phyloP scores from a whole-genome alignment of 1,139 yeast genomes.

The Geotrichum reessii region DNA sequence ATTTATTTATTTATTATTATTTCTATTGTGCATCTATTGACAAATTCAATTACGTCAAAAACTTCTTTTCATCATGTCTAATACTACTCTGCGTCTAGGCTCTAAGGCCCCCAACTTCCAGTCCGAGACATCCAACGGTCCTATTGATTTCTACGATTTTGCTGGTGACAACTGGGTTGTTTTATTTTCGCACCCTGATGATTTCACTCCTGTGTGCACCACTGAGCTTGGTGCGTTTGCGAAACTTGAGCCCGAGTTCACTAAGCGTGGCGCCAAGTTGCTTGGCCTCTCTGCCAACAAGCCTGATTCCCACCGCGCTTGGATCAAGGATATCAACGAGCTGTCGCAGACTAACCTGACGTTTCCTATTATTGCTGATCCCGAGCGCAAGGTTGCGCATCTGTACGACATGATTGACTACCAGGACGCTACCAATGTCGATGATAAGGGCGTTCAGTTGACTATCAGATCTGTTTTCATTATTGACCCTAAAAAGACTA shows the following conservation, averaged over 20 bases:
- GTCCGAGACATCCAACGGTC: conserved; percentile 69
- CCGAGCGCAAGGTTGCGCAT: conserved; percentile 60
- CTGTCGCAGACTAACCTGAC: conserved; percentile 59
- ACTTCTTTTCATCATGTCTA: too few relatives aligned
- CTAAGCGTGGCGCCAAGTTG: conserved; percentile 68
- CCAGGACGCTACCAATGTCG: conserved; percentile 57
- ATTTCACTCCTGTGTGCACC: conserved; percentile 85
- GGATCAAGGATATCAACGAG: conserved; percentile 82
- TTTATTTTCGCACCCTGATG: conserved; percentile 82
- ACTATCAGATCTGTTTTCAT: conserved; percentile 80
- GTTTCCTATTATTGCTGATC: conserved; percentile 81
- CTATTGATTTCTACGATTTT: conserved; percentile 69
- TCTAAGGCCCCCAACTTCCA: conserved; percentile 76
- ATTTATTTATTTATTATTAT: not conserved
- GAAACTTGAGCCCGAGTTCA: conserved; percentile 73
- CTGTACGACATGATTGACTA: conserved; percentile 73
- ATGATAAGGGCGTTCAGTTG: conserved; percentile 53
- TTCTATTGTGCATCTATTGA: too few relatives aligned
- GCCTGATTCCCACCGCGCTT: conserved; percentile 61
- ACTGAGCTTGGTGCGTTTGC: conserved; percentile 88
- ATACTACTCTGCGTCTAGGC: conserved; percentile 47
- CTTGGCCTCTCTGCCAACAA: conserved; percentile 75
- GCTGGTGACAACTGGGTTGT: conserved; percentile 73
- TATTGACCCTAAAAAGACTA: conserved; percentile 72
- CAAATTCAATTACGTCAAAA: too few relatives aligned